phyloP scores from a whole-genome alignment of 352 stramenopile genomes.

The Phytophthora fragariaefolia region DNA sequence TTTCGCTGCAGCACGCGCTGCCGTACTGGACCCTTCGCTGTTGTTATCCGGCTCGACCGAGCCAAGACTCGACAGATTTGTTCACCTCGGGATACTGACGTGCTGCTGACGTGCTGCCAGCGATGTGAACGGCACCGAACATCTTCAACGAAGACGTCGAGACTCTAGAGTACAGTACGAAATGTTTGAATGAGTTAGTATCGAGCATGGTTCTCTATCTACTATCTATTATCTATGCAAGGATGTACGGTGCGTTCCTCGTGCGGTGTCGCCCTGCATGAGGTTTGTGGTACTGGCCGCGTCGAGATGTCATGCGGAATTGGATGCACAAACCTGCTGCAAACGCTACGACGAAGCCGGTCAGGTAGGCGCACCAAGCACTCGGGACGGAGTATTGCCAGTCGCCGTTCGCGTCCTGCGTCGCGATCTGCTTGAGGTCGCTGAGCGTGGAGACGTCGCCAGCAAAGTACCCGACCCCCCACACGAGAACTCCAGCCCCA shows the following conservation, averaged over 20 bases:
- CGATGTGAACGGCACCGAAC: too few relatives aligned
- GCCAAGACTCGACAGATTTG: too few relatives aligned
- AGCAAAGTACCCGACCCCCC: slow-evolving; percentile 70
- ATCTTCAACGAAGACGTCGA: too few relatives aligned
- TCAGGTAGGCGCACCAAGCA: slow-evolving; percentile 63
- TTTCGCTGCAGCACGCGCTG: too few relatives aligned
- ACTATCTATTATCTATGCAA: slow-evolving; percentile 10
- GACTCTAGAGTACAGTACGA: too few relatives aligned
- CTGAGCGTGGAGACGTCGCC: slow-evolving; percentile 54
- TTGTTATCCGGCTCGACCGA: too few relatives aligned
- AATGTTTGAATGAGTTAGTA: too few relatives aligned
- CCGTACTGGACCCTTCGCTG: too few relatives aligned
- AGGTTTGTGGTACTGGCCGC: slow-evolving; percentile 12
- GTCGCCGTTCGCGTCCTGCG: slow-evolving; percentile 40
- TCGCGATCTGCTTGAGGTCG: slow-evolving; percentile 47
- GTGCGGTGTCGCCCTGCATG: not conserved
- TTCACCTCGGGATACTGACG: too few relatives aligned
- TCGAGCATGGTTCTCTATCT: too few relatives aligned
- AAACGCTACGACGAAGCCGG: slow-evolving; percentile 52
- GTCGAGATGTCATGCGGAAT: slow-evolving; percentile 48
- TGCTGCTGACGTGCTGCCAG: too few relatives aligned
- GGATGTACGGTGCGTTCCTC: slow-evolving; percentile 11
- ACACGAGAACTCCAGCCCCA: slow-evolving; percentile 48
- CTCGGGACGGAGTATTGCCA: slow-evolving; percentile 55
- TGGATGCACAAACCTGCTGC: slow-evolving; percentile 54